Conservation (phyloP, 2,329 filamentous ascomycete genomes). For the Penicillium brevicompactum region DNA sequence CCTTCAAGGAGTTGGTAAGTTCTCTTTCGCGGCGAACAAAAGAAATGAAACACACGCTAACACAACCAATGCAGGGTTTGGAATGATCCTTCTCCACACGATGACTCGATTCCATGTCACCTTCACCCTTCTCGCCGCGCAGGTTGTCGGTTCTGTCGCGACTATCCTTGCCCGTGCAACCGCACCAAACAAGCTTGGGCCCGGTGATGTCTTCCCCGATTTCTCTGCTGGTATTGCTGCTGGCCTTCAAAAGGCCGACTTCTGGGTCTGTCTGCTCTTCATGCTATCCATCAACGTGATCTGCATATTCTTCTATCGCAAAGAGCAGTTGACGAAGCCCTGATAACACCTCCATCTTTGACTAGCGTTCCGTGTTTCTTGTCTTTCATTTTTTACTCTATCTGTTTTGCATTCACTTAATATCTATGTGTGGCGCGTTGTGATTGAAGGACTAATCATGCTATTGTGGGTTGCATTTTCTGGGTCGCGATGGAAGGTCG, state of each 20-base stretch:
- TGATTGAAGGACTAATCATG: not conserved
- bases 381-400: not conserved
- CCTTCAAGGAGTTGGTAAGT: slow-evolving; percentile 59
- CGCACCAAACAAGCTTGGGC: slow-evolving; percentile 33
- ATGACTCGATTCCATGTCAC: slow-evolving; percentile 65
- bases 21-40: not conserved
- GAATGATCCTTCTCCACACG: slow-evolving; percentile 68
- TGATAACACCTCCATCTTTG: slow-evolving; percentile 11
- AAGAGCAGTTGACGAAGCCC: slow-evolving; percentile 27
- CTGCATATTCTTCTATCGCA: slow-evolving; percentile 54
- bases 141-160: slow-evolving; percentile 62
- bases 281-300: slow-evolving; percentile 58
- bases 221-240: slow-evolving; percentile 35
- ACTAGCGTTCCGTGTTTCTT: not conserved
- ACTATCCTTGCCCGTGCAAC: slow-evolving; percentile 62
- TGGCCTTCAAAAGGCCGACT: slow-evolving; percentile 18
- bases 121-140: slow-evolving; percentile 61
- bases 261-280: slow-evolving; percentile 44
- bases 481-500: not conserved
- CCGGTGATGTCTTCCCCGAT: slow-evolving; percentile 61
- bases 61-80: slow-evolving; percentile 46
- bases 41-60: not conserved
- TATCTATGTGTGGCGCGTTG: not conserved
- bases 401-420: not conserved
- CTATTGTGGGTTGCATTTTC: not conserved